phyloP scores from a whole-genome alignment of 2,329 filamentous ascomycete genomes.

The Alternaria arbusti region DNA sequence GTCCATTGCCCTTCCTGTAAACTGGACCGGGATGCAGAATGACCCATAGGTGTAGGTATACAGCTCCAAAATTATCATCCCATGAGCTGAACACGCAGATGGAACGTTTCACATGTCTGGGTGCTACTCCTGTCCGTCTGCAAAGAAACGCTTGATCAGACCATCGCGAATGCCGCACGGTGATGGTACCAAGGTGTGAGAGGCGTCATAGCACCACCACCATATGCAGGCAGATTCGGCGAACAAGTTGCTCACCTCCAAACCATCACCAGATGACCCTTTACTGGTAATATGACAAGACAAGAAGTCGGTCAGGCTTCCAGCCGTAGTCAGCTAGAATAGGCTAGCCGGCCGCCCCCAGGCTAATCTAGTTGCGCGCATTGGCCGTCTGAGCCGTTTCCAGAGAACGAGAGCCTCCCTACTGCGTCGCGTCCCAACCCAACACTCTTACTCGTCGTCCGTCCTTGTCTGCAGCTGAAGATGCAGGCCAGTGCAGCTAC shows the following conservation, averaged over 20 bases:
- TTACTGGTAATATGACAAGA: conserved; percentile 4
- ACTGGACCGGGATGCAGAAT: background rate
- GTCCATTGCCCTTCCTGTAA: background rate
- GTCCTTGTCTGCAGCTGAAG: conserved; percentile 19
- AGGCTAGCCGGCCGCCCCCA: conserved; percentile 30
- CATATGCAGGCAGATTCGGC: background rate
- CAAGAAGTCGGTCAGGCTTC: conserved; percentile 43
- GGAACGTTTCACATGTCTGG: background rate
- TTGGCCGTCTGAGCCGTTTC: conserved; percentile 18
- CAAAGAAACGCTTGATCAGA: background rate
- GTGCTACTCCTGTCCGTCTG: background rate
- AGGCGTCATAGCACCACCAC: background rate
- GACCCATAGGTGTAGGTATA: background rate
- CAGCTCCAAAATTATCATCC: background rate
- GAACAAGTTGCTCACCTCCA: conserved; percentile 16
- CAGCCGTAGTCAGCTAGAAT: conserved; percentile 17
- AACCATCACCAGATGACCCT: background rate
- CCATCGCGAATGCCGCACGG: background rate
- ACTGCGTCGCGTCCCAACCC: conserved; percentile 10
- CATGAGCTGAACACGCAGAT: background rate
- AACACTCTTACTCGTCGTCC: conserved; percentile 17
- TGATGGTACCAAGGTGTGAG: background rate
- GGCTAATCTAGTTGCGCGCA: conserved; percentile 23
- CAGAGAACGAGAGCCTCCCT: conserved; percentile 21
- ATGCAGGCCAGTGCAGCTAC: conserved; percentile 25